phyloP scores from a whole-genome alignment of 164 flowering plant species.

The Magnolia sinica region DNA sequence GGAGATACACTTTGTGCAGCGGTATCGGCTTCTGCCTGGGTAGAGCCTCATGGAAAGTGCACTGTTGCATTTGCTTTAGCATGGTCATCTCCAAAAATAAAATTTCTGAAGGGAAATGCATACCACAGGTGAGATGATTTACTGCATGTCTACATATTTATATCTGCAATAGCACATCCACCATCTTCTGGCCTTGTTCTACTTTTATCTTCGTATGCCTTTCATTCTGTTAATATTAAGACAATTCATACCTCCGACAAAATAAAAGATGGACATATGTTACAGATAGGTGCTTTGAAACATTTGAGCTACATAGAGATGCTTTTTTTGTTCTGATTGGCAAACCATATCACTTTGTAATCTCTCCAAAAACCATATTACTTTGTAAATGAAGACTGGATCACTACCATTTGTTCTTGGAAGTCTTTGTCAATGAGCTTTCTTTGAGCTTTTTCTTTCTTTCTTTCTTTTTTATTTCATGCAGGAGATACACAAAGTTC shows the following conservation, averaged over 20 bases:
- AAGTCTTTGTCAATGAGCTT: neutral
- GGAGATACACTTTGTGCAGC: constrained; percentile 90
- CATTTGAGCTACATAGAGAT: neutral
- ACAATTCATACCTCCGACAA: neutral
- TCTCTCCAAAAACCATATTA: neutral
- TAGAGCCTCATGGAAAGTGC: constrained; percentile 92
- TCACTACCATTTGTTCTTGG: too few relatives aligned
- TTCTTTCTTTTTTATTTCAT: neutral
- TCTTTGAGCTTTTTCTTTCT: neutral
- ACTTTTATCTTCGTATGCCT: neutral
- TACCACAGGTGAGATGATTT: constrained; percentile 55
- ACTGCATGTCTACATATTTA: neutral
- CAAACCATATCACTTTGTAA: neutral
- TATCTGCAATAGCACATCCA: neutral
- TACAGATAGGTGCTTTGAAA: neutral
- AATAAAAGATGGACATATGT: neutral
- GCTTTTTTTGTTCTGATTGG: neutral
- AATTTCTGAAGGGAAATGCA: constrained; percentile 67
- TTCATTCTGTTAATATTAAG: neutral
- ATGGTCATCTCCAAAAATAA: constrained; percentile 89
- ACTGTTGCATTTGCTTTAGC: constrained; percentile 80
- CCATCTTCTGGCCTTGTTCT: neutral
- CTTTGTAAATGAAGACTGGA: neutral
- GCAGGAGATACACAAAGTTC: constrained; percentile 93
- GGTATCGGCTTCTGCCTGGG: constrained; percentile 91